Percentiles rank a stretch among this genome's conserved stretches.
phyloP scores from a whole-genome alignment of 2,329 filamentous ascomycete species.

The Diaporthe capsici region DNA sequence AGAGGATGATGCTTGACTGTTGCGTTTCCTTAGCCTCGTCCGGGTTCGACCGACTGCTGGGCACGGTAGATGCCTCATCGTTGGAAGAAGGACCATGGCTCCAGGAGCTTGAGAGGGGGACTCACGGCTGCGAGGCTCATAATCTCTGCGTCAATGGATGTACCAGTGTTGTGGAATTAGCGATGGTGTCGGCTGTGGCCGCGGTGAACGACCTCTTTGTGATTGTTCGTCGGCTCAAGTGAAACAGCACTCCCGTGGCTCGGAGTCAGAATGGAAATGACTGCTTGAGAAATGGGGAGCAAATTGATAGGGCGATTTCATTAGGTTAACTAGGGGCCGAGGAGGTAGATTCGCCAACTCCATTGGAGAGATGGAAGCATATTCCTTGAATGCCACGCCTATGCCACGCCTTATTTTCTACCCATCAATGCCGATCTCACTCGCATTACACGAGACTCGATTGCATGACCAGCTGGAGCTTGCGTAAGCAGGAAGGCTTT shows the following conservation, averaged over 20 bases:
- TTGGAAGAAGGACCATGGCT: background rate
- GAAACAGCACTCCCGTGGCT: no score
- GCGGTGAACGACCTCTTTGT: background rate
- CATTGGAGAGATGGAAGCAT: background rate
- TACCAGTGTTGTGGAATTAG: no score
- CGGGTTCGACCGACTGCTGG: no score
- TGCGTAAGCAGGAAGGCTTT: background rate
- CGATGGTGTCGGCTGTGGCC: background rate
- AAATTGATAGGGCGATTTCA: background rate
- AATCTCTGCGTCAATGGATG: background rate
- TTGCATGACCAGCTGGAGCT: background rate
- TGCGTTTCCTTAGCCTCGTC: background rate
- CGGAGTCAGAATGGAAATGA: background rate
- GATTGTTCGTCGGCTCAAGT: background rate
- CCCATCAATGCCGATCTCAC: background rate
- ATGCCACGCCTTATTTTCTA: background rate
- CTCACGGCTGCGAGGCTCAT: constrained; percentile 6
- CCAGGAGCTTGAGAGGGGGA: background rate
- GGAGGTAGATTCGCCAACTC: background rate
- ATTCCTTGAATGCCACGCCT: constrained; percentile 1
- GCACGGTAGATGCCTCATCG: background rate
- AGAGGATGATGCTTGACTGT: constrained; percentile 34
- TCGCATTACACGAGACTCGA: background rate
- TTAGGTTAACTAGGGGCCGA: background rate
- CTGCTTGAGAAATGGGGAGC: background rate